Percentiles rank a stretch among this genome's conserved stretches.
Conservation (phyloP, 129 eudicot species). For the Heracleum sosnowskyi region DNA sequence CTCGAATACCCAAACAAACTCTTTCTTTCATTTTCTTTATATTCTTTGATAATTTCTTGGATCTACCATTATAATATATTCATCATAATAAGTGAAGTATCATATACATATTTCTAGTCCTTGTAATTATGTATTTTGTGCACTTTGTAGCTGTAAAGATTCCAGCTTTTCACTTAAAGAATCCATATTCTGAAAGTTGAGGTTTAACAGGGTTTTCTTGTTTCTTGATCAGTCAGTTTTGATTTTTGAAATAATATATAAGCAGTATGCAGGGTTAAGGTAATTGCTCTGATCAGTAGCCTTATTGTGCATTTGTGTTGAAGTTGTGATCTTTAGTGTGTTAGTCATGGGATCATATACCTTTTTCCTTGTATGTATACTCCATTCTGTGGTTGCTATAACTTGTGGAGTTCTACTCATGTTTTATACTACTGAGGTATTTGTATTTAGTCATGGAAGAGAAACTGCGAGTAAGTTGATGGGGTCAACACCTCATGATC, state of each 20-base stretch:
- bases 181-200: neutral
- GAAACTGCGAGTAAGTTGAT: constrained; percentile 58
- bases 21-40: neutral
- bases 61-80: neutral
- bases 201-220: constrained; percentile 14
- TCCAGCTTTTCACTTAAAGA: constrained; percentile 6
- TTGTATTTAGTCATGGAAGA: constrained; percentile 75
- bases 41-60: neutral
- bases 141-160: constrained; percentile 13
- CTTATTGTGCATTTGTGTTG: neutral
- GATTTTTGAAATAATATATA: neutral
- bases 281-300: neutral
- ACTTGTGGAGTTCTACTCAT: constrained; percentile 72
- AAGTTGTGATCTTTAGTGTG: constrained; percentile 15
- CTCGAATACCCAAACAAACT: neutral
- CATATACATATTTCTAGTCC: neutral
- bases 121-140: neutral
- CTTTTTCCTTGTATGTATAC: constrained; percentile 59
- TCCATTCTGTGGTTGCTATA: constrained; percentile 70
- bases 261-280: neutral
- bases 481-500: constrained; percentile 94
- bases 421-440: constrained; percentile 68
- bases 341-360: constrained; percentile 65
- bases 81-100: neutral
- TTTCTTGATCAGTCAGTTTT: neutral